Conservation (phyloP, 192 early-diverging fungal genomes). For the Tieghemiomyces parasiticus region DNA sequence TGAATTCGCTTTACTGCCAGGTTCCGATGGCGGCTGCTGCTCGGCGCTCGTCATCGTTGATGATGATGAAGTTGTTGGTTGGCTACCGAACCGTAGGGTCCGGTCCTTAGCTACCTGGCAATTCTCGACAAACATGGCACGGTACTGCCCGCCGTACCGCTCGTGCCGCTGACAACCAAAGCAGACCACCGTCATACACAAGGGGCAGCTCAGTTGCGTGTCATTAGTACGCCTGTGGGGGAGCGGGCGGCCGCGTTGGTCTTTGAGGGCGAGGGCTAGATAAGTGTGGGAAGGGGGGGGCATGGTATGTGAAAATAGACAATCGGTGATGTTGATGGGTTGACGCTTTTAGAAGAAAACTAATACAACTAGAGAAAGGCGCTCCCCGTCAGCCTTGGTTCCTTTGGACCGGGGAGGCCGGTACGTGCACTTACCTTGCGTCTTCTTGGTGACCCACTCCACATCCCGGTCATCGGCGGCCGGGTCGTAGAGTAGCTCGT, state of each 20-base stretch:
- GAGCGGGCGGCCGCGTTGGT: slow-evolving; percentile 4
- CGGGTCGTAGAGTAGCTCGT: slow-evolving; percentile 40
- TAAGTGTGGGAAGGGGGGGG: neutral
- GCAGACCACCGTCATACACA: slow-evolving; percentile 42
- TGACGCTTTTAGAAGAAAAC: neutral
- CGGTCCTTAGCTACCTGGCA: slow-evolving; percentile 32
- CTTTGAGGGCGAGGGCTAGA: slow-evolving; percentile 3
- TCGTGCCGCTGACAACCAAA: slow-evolving; percentile 50
- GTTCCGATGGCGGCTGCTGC: neutral
- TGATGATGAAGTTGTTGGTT: neutral
- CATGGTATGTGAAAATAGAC: neutral
- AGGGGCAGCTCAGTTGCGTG: slow-evolving; percentile 41
- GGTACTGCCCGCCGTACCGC: slow-evolving; percentile 37
- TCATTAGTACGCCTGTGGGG: slow-evolving; percentile 25
- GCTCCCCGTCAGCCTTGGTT: too few relatives aligned
- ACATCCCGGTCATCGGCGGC: slow-evolving; percentile 35
- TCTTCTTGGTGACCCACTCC: slow-evolving; percentile 33
- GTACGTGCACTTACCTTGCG: slow-evolving; percentile 25
- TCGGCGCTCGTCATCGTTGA: slow-evolving; percentile 2
- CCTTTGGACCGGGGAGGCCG: too few relatives aligned
- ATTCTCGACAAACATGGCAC: slow-evolving; percentile 53
- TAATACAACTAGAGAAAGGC: neutral
- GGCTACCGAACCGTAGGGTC: slow-evolving; percentile 18
- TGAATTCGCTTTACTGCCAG: slow-evolving; percentile 4
- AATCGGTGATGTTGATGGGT: slow-evolving; percentile 6